Percentiles rank a stretch among this genome's conserved stretches.
These are phyloP conservation scores for Fusarium sp. DNA, from an alignment of 2,329 filamentous ascomycete species.

Conservation along the genomic window DNA sequence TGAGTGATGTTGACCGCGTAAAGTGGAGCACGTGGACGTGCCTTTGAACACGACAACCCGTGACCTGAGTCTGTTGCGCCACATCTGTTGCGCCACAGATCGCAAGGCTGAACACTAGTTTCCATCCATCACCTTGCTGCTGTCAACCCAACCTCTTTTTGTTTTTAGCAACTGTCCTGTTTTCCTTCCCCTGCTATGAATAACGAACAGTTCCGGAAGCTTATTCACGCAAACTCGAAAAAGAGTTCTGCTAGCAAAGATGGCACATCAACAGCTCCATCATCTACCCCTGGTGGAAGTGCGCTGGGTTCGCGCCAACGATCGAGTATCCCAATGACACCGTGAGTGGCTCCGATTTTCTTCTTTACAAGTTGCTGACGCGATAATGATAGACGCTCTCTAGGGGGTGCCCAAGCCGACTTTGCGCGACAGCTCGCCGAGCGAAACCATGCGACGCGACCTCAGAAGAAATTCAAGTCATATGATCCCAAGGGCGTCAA, in stretches of 20 bases:
- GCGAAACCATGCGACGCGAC: conserved; percentile 66
- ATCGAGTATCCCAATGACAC: conserved; percentile 92
- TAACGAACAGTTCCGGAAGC: conserved; percentile 91
- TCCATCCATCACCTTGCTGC: conserved; percentile 4
- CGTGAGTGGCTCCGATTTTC: conserved; percentile 65
- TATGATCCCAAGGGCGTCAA: conserved; percentile 86
- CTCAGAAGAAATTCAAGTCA: conserved; percentile 80
- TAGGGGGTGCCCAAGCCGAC: conserved; percentile 67
- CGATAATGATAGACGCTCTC: conserved; percentile 66
- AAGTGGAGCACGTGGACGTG: conserved; percentile 49
- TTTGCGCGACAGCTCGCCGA: conserved; percentile 90
- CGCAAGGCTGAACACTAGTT: conserved; percentile 31
- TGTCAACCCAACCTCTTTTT: neutral
- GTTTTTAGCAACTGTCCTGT: neutral
- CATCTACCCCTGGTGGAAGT: conserved; percentile 50
- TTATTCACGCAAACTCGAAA: conserved; percentile 68
- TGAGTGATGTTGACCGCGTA: conserved; percentile 46
- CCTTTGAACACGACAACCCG: conserved; percentile 55
- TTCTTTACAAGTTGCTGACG: conserved; percentile 35
- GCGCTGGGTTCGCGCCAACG: conserved; percentile 81
- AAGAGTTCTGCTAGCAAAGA: conserved; percentile 55
- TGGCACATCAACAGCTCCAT: conserved; percentile 56
- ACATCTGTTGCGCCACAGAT: conserved; percentile 31
- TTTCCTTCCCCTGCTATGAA: conserved; percentile 73
- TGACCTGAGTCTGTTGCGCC: conserved; percentile 43